Evolutionary conservation across 1,284 basidiomycete genomes (phyloP), one percentile per base, ranked within the genome.

Genomic region (Puccinia polysora): DNA sequence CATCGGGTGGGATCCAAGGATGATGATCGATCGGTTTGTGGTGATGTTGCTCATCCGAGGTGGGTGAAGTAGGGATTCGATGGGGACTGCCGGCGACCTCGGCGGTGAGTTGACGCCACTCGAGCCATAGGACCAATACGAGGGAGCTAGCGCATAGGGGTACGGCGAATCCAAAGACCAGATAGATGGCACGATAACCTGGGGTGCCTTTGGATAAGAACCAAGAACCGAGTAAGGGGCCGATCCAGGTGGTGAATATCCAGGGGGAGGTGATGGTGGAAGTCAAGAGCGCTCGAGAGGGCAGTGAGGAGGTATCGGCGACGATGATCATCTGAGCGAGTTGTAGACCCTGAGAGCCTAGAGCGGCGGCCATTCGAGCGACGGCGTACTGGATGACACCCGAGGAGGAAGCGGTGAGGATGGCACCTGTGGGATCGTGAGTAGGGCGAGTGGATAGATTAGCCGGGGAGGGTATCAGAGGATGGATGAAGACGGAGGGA

Each of bases 311-410:
- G 38, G 78, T 79, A 70, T 79, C 78, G 18, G 76, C 78, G 7
- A 79, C 76, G 45, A 79, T 76, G 59, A 79, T 76, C 65, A 78
- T 76, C 53, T 78, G 77, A 2, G 76, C 74, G 12, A 79, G 74
- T 38, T 78, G 77, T 23, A 79, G 73, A 14, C 78, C 78, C 72
- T 78, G 77, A 0, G 75, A 75, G 10, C 78, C 78, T 4, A 78
- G 74, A 0, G 77, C 73, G 0, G 77, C 74, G 28, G 78, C 62
- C 0, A 76, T 75, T 15, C 76, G 70, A 2, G 74, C 77, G 20
- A 76, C 43, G 36, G 74, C 73, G 36, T 76, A 78, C 18, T 76
- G 71, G 6, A 69, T 58, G 14, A 76, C 75, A 43, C 74, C 68
- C 8, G 73, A 75, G n/a, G 77, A 74, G 3, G 68, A 59, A 38